Conservation (phyloP, 768 basidiomycete species). For the Amyloporia xantha region DNA sequence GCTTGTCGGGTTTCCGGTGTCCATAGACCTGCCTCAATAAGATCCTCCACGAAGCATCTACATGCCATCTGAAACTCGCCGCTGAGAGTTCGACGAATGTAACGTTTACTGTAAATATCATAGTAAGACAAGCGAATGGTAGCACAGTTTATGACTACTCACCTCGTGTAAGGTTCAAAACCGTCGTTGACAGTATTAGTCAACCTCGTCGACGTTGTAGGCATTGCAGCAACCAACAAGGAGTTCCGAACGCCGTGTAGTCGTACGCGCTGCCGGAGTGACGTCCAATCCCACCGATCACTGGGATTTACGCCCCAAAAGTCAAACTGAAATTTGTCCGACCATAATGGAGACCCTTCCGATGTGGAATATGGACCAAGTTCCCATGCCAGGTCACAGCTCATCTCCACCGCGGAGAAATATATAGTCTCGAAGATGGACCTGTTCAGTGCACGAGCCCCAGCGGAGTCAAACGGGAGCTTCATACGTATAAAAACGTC, state of each 20-base stretch:
- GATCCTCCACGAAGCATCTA: constrained; percentile 97
- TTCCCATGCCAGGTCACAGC: constrained; percentile 73
- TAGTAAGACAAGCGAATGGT: background rate
- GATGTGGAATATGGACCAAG: constrained; percentile 86
- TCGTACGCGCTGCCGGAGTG: constrained; percentile 81
- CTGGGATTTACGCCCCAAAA: constrained; percentile 88
- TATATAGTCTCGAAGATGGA: constrained; percentile 99
- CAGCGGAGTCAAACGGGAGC: constrained; percentile 89
- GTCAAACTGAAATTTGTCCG: constrained; percentile 89
- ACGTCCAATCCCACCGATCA: constrained; percentile 90
- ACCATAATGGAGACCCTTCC: constrained; percentile 79
- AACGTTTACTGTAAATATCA: constrained; percentile 75
- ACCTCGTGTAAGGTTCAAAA: constrained; percentile 98
- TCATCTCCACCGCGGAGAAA: constrained; percentile 88
- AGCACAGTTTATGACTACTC: constrained; percentile 20
- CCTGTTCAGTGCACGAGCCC: constrained; percentile 82
- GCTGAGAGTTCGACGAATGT: constrained; percentile 95
- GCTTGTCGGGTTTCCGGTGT: constrained; percentile 98
- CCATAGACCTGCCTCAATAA: constrained; percentile 93
- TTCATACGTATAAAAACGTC: constrained; percentile 97
- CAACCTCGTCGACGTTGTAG: constrained; percentile 96
- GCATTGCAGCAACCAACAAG: constrained; percentile 92
- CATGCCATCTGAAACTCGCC: constrained; percentile 99
- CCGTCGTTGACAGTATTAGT: constrained; percentile 98
- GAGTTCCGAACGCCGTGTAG: constrained; percentile 84